Conservation (phyloP, 805 yeast species). For the Metschnikowia amazonensis region DNA sequence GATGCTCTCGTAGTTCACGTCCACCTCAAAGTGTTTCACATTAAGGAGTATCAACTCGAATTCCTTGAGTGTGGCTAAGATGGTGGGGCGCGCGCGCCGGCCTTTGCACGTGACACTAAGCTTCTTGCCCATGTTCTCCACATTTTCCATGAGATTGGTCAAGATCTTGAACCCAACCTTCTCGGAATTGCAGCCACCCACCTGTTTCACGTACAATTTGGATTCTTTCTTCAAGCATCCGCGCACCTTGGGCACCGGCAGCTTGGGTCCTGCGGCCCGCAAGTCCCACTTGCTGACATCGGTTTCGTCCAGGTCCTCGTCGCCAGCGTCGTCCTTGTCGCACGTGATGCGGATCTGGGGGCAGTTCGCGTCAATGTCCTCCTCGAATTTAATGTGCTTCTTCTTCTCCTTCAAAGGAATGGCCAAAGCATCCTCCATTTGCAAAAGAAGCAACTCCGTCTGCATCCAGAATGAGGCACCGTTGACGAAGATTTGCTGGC, state of each 20-base stretch:
- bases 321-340: background rate
- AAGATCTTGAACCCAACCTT: slow-evolving; percentile 5
- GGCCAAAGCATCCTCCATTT: background rate
- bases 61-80: slow-evolving; percentile 3
- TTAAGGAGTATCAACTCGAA: slow-evolving; percentile 5
- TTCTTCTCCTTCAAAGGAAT: background rate
- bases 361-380: slow-evolving; percentile 2
- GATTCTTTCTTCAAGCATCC: background rate
- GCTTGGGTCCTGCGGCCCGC: background rate
- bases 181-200: background rate
- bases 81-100: background rate
- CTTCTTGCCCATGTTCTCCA: slow-evolving; percentile 2
- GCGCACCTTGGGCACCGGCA: background rate
- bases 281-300: slow-evolving; percentile 4
- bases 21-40: slow-evolving; percentile 2
- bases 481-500: slow-evolving; percentile 4
- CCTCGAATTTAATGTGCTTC: background rate
- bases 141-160: slow-evolving; percentile 5
- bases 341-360: background rate
- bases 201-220: background rate
- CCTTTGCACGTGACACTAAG: slow-evolving; percentile 1
- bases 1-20: slow-evolving; percentile 4
- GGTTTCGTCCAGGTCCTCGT: background rate
- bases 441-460: slow-evolving; percentile 8
- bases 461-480: slow-evolving; percentile 6